Base-by-base conservation (phyloP, 495 filamentous ascomycete species). In the Astrothelium macrocarpum region DNA sequence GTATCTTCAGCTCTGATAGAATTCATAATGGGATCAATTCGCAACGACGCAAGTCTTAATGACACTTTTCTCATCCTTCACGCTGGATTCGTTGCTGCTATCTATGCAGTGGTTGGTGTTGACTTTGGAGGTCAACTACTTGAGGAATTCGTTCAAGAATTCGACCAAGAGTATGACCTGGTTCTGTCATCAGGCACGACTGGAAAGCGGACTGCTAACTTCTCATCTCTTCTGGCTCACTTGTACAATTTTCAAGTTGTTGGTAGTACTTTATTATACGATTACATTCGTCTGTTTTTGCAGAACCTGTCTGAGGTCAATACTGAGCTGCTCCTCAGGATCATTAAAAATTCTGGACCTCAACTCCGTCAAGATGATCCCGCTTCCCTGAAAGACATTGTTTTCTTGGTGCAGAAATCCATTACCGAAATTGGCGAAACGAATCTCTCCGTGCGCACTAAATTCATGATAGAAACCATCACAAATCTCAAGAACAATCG, bases 381-480 rank as follows among this genome's bases (percentile, higher is more conserved):
- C 0, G 85, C 87, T 26, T 81, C 93, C n/a, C 74, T 97, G 42
- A 95, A 95, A 74, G 90, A 96, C 65, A 95, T 98, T 62, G 88
- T 96, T 11, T 70, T 87, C 23, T 80, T 89, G 61, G 84, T 96
- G 62, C 89, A 91, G 67, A 84, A 84, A 12, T 82, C 86, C 10
- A 81, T 90, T 14, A 75, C 83, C 7, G 84, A 82, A 59, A 77
- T 78, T 34, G 88, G 87, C 34, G 86, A 89, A 71, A 78, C 79
- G 20, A 85, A 81, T 53, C 78, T 96, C 20, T 93, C 90, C 16
- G 88, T 95, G 12, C 86, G 94, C 59, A 96, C 92, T 0, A 95
- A 88, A 66, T 97, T 97, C 76, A 97, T 97, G 95, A 91, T 98
- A 58, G 94, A 97, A 66, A 92, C 88, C 1, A 94, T 98, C 71